Evolutionary conservation across 805 yeast genomes (phyloP).

Genomic region (Saccharomyces mikatae): DNA sequence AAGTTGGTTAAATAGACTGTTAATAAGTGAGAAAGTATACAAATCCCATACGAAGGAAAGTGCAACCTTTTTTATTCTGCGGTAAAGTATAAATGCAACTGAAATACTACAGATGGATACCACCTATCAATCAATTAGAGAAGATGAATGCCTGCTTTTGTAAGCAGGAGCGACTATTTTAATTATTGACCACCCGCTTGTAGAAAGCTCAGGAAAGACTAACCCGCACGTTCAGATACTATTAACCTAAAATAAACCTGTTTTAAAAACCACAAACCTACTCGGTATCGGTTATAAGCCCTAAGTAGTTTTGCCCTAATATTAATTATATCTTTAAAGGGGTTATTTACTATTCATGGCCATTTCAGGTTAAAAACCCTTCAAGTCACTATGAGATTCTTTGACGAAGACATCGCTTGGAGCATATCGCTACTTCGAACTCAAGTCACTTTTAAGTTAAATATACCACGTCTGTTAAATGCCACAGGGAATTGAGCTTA

Average conservation of each 20-base stretch:
- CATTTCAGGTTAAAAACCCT: neutral
- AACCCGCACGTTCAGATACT: neutral
- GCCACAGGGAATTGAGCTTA: conserved; percentile 28
- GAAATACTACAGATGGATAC: no score
- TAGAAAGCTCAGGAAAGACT: neutral
- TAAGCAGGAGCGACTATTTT: neutral
- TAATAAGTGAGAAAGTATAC: neutral
- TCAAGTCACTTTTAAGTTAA: no score
- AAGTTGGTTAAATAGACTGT: neutral
- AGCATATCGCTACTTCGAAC: neutral
- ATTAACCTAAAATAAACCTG: neutral
- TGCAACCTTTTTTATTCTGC: neutral
- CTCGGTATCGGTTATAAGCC: neutral
- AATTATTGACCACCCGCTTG: neutral
- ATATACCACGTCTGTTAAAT: conserved; percentile 3
- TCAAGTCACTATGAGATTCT: neutral
- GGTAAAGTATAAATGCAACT: neutral
- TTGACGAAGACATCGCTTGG: neutral
- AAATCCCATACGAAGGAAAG: neutral
- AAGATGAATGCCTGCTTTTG: no score
- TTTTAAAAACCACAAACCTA: neutral
- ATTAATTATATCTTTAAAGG: conserved; percentile 1
- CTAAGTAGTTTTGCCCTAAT: neutral
- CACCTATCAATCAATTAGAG: no score
- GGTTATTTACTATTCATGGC: neutral